These are phyloP conservation scores for Trichomonas gallinae DNA, from an alignment of 208 protist genomes.

Conservation along the genomic window DNA sequence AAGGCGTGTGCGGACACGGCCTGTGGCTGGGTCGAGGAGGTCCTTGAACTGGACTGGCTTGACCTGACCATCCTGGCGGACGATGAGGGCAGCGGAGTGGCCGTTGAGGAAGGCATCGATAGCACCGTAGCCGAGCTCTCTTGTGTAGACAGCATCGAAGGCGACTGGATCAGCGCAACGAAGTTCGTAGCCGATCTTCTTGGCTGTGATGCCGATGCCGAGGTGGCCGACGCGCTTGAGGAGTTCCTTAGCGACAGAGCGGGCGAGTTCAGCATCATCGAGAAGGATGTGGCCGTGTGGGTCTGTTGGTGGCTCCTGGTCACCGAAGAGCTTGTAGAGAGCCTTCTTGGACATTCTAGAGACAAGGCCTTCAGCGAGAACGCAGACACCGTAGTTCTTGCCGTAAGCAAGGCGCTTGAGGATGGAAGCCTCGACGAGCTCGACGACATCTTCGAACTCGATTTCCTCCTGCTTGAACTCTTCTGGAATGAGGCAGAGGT, in stretches of 20 bases:
- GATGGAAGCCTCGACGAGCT: slow-evolving; percentile 23
- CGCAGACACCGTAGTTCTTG: slow-evolving; percentile 28
- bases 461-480: slow-evolving; percentile 17
- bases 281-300: slow-evolving; percentile 28
- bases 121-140: slow-evolving; percentile 30
- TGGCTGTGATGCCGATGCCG: slow-evolving; percentile 10
- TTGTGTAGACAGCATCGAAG: slow-evolving; percentile 28
- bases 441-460: slow-evolving; percentile 26
- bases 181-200: slow-evolving; percentile 33
- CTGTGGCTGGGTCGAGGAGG: neutral
- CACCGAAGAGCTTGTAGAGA: slow-evolving; percentile 19
- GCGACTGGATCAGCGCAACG: slow-evolving; percentile 31
- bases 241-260: slow-evolving; percentile 25
- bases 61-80: neutral
- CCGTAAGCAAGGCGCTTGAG: slow-evolving; percentile 25
- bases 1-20: neutral
- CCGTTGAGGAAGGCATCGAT: neutral
- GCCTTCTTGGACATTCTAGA: slow-evolving; percentile 22
- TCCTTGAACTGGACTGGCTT: slow-evolving; percentile 17
- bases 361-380: slow-evolving; percentile 32
- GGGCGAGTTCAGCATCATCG: slow-evolving; percentile 27
- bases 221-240: neutral
- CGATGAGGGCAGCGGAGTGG: neutral
- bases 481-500: slow-evolving; percentile 32
- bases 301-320: neutral